phyloP scores from a whole-genome alignment of 352 stramenopile genomes.

The Pythium aquatile region DNA sequence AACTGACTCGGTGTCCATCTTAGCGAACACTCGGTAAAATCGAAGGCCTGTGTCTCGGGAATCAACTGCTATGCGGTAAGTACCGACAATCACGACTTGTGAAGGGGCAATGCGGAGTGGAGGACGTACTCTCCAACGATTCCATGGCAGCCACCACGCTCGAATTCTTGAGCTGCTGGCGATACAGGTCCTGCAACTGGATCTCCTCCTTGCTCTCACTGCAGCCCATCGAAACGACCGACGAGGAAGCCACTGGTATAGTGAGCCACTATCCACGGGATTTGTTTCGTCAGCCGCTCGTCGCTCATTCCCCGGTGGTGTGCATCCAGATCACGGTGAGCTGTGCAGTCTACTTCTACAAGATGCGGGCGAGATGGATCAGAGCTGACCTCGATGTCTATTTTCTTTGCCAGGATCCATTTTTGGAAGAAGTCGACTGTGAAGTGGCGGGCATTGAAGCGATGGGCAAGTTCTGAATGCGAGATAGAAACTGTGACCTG shows the following conservation, averaged over 20 bases:
- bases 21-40: conserved; percentile 46
- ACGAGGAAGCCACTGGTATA: background rate
- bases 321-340: background rate
- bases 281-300: background rate
- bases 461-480: background rate
- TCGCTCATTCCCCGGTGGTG: background rate
- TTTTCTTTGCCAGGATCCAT: background rate
- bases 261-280: background rate
- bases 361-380: background rate
- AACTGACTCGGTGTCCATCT: conserved; percentile 46
- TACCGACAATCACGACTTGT: background rate
- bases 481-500: background rate
- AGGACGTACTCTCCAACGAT: conserved; percentile 23
- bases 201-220: conserved; percentile 40
- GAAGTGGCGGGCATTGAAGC: background rate
- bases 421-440: background rate
- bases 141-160: conserved; percentile 39
- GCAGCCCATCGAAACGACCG: conserved; percentile 34
- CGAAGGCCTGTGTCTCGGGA: conserved; percentile 33
- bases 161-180: conserved; percentile 38
- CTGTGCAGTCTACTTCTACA: background rate
- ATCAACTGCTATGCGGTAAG: conserved; percentile 32
- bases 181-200: conserved; percentile 34
- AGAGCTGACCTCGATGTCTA: background rate
- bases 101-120: background rate